Evolutionary conservation across 2,329 filamentous ascomycete genomes (phyloP).

Genomic region (Alternaria sp.): DNA sequence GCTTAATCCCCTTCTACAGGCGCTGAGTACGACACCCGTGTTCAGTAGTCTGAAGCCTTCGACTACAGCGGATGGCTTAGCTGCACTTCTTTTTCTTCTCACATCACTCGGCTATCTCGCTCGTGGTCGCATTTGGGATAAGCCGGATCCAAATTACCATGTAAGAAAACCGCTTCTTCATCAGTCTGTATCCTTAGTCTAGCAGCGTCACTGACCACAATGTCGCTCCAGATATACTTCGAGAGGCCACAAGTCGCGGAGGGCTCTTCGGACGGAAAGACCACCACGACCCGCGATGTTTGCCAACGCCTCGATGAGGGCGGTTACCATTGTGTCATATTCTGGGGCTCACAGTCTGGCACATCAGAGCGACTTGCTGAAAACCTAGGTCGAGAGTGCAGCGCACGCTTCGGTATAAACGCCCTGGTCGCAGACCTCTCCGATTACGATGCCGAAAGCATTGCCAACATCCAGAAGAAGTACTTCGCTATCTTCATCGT

Average conservation of each 20-base stretch:
- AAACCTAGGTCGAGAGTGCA: constrained; percentile 53
- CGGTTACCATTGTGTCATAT: constrained; percentile 49
- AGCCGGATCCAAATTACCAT: constrained; percentile 60
- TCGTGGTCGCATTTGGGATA: constrained; percentile 57
- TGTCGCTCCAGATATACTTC: constrained; percentile 50
- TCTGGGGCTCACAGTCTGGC: constrained; percentile 62
- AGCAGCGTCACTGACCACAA: background rate
- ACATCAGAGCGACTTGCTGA: constrained; percentile 57
- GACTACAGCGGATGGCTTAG: constrained; percentile 50
- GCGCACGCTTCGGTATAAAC: constrained; percentile 53
- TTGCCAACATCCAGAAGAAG: constrained; percentile 39
- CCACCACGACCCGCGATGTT: constrained; percentile 56
- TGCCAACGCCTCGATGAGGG: constrained; percentile 55
- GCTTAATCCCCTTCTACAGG: constrained; percentile 22
- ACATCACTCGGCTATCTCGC: constrained; percentile 54
- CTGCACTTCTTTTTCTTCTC: constrained; percentile 50
- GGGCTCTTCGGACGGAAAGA: constrained; percentile 30
- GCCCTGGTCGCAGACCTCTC: constrained; percentile 56
- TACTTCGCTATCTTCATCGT: constrained; percentile 49
- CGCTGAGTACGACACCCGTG: constrained; percentile 17
- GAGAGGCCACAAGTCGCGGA: constrained; percentile 59
- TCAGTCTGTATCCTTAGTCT: background rate
- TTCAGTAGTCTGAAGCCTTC: constrained; percentile 39
- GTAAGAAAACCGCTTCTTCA: constrained; percentile 8
- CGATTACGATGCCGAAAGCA: constrained; percentile 58